Base-by-base conservation (phyloP, 1,284 basidiomycete genomes). In the Ceratobasidium sp. region DNA sequence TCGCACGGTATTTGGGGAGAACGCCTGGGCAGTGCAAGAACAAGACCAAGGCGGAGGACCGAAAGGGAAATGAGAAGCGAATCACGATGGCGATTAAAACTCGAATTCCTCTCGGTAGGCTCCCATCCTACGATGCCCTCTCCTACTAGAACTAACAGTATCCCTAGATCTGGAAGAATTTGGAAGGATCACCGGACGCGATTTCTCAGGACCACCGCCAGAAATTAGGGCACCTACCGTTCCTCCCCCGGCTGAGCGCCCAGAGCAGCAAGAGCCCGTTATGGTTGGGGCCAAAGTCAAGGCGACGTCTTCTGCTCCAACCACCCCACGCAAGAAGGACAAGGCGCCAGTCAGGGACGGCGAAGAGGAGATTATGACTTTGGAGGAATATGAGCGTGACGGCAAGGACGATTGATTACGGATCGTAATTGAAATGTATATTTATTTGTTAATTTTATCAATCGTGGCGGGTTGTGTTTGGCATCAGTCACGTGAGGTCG, bases 21-120 rank as follows among this genome's bases (percentile, higher is more conserved):
- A 83, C 83, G 46, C 80, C 84, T 12, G 81, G 81, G 33, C 82
- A 83, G 79, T 83, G 85, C 79, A 84, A 84, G 79, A 83, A 83
- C 46, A 85, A 86, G 78, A 85, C 82, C 80, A 83, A 84, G 38
- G 78, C 82, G 23, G 83, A 85, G 79, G 83, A 83, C 64, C 81
- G 81, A 14, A 57, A 62, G 81, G 81, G 66, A 82, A 85, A 77
- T 57, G 69, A 55, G n/a, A 62, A 62, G 23, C 79, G 79, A 8
- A 38, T 80, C 23, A 78, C 77, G 20, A 50, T 60, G 50, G 77
- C 78, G 18, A 79, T 80, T 65, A 78, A 55, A 38, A 76, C 52
- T 20, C 71, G 70, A n/a, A 71, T 80, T 30, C 79, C 79, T 23
- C 75, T 80, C 18, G 77, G 79, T 79, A 68, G 20, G 77, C 33